Conservation (phyloP, 192 early-diverging fungal genomes). For the Coemansia asiatica region DNA sequence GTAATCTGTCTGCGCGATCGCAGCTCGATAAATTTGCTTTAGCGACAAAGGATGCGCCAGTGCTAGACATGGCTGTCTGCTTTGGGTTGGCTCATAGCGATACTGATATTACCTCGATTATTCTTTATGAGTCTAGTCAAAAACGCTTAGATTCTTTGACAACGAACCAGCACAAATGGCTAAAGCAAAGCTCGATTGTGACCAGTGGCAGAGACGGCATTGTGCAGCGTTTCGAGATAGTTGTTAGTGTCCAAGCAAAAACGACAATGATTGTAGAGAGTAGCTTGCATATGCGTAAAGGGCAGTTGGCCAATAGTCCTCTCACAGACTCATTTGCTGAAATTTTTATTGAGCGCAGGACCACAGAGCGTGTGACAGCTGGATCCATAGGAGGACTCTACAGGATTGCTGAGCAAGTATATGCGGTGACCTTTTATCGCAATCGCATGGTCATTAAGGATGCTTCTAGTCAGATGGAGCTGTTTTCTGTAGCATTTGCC, state of each 20-base stretch:
- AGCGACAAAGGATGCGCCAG: neutral
- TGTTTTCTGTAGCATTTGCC: slow-evolving; percentile 71
- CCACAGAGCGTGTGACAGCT: slow-evolving; percentile 64
- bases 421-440: slow-evolving; percentile 72
- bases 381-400: slow-evolving; percentile 71
- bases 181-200: neutral
- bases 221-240: slow-evolving; percentile 1
- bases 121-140: neutral
- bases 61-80: slow-evolving; percentile 2
- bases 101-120: neutral
- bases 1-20: neutral
- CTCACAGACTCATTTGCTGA: neutral
- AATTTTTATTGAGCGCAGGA: neutral
- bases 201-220: slow-evolving; percentile 19
- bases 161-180: neutral
- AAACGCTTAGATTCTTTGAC: too few species aligned
- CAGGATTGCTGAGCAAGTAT: slow-evolving; percentile 56
- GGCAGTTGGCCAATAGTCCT: neutral
- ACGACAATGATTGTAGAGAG: neutral
- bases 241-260: neutral
- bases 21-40: neutral
- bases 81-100: neutral
- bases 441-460: slow-evolving; percentile 74
- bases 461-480: slow-evolving; percentile 60
- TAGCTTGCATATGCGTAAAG: neutral